Percentiles rank a stretch among this genome's conserved stretches.
These are phyloP conservation scores for Hirschfeldia incana DNA, from an alignment of 345 rosid species.

Conservation along the genomic window DNA sequence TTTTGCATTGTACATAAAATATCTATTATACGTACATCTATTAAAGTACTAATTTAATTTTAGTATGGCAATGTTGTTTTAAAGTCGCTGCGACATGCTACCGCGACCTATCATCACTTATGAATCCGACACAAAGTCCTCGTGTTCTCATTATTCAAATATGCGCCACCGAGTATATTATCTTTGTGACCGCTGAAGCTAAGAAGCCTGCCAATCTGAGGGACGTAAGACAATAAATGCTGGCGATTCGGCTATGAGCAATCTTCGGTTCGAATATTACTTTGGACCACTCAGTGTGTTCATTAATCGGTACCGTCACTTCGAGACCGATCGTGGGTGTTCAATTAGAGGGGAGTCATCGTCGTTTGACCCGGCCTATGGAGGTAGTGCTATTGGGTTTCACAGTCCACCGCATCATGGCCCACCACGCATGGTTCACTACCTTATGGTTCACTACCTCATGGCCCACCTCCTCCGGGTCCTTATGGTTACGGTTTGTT, in stretches of 20 bases:
- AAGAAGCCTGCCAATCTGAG: slow-evolving; percentile 68
- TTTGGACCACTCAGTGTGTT: slow-evolving; percentile 46
- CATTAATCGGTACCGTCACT: slow-evolving; percentile 49
- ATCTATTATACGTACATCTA: too few relatives aligned
- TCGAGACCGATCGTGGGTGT: slow-evolving; percentile 41
- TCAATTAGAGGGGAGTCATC: slow-evolving; percentile 27
- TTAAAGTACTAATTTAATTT: too few relatives aligned
- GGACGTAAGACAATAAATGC: slow-evolving; percentile 67
- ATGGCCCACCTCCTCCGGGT: slow-evolving; percentile 17
- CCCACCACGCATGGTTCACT: slow-evolving; percentile 2
- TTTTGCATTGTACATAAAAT: too few relatives aligned
- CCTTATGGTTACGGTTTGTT: slow-evolving; percentile 27
- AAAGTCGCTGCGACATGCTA: too few relatives aligned
- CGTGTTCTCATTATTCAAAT: slow-evolving; percentile 41
- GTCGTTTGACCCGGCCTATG: slow-evolving; percentile 1
- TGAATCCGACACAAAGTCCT: too few relatives aligned
- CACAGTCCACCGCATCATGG: background rate
- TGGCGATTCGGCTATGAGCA: slow-evolving; percentile 69
- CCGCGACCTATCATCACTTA: too few relatives aligned
- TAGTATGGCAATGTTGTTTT: too few relatives aligned
- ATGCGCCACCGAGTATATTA: slow-evolving; percentile 65
- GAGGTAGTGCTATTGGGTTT: slow-evolving; percentile 25
- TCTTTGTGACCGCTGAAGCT: slow-evolving; percentile 71
- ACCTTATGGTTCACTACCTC: slow-evolving; percentile 19
- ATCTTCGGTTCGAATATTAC: slow-evolving; percentile 64